These are phyloP conservation scores for Citrullus amarus DNA, from an alignment of 306 rosid genomes.

Conservation along the genomic window DNA sequence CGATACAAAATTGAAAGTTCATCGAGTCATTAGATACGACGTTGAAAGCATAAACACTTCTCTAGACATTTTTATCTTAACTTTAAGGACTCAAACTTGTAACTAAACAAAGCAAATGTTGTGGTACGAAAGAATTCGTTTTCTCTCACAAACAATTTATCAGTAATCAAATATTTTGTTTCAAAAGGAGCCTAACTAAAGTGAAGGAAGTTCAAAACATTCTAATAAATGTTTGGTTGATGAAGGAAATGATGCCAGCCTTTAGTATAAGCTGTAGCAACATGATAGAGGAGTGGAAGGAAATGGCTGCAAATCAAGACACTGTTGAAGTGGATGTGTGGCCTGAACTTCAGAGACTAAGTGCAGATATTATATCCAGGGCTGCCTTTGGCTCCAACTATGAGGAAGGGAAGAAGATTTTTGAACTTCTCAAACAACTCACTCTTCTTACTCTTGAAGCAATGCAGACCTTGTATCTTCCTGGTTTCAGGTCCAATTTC, in stretches of 20 bases:
- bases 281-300: conserved; percentile 32
- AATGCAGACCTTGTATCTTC: conserved; percentile 33
- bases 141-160: neutral
- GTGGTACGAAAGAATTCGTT: neutral
- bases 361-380: conserved; percentile 29
- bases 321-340: conserved; percentile 28
- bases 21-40: too few relatives aligned
- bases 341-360: conserved; percentile 32
- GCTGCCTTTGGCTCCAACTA: conserved; percentile 37
- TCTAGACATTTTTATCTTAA: too few relatives aligned
- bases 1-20: neutral
- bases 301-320: conserved; percentile 15
- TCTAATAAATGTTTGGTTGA: neutral
- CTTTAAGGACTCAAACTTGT: too few relatives aligned
- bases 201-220: neutral
- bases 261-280: neutral
- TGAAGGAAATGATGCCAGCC: conserved; percentile 1
- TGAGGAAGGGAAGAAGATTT: conserved; percentile 31
- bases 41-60: neutral
- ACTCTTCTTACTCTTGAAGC: conserved; percentile 30
- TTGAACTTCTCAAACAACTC: conserved; percentile 35
- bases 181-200: neutral
- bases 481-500: conserved; percentile 33
- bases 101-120: too few relatives aligned
- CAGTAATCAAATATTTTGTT: neutral